Base-by-base conservation (phyloP, 805 yeast species). In the Saccharomycopsis selenospora region DNA sequence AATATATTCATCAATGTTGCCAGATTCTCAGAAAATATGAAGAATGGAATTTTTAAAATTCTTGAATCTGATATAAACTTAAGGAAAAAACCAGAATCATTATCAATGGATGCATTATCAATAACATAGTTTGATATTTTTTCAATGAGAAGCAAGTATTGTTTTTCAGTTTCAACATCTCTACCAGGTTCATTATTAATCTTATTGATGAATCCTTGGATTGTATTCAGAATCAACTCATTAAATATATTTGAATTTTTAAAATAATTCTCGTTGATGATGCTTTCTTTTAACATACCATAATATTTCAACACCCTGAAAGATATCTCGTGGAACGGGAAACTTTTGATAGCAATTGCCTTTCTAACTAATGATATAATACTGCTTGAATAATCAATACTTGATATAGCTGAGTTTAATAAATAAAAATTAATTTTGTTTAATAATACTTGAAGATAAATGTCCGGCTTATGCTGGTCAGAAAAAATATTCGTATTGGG, bases 351-450 rank as follows among this genome's bases (percentile, higher is more conserved):
- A 5, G 38, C 25, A 3, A 45, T 45, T 14, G 45, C 45, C 33
- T 43, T 46, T 23, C 46, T 28, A 4, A 41, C 30, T 23, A 51
- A 38, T 13, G 30, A 47, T 4, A 20, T 27, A 4, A 51, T 36
- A 14, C 30, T 8, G 18, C 24, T 36, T 3, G 52, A 27, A 29
- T 51, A 51, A 42, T 47, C 25, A 13, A 20, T 43, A 8, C 18
- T 7, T n/a, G 50, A 45, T 8, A 51, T 29, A 11, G 27, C 45
- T 11, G 47, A 28, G 48, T 38, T 52, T 42, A 52, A n/a, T 11
- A 44, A 41, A 25, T 27, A 45, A 7, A 52, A 46, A 26, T 52
- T 52, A 22, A 52, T 43, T 40, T 52, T 52, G 28, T 52, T 52
- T 20, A 46, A 42, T 14, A 45, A 52, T 6, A 52, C 49, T 41